Conservation (phyloP, 73 alveolate species). For the Halteria grandinella region DNA sequence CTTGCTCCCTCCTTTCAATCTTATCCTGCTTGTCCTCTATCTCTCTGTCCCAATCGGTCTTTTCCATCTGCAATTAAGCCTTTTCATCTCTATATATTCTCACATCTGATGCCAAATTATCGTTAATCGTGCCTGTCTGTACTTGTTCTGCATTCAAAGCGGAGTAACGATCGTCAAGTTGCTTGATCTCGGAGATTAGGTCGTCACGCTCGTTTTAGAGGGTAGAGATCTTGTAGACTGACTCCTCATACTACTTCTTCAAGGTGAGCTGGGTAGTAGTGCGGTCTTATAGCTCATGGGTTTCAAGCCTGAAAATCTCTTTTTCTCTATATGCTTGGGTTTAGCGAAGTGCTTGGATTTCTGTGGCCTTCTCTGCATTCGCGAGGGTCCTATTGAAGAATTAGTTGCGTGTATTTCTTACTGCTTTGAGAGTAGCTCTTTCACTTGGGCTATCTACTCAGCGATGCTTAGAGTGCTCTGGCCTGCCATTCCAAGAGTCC, state of each 20-base stretch:
- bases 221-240: neutral
- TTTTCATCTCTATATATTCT: neutral
- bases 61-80: neutral
- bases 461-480: no score
- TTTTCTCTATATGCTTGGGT: neutral
- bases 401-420: neutral
- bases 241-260: slow-evolving; percentile 34
- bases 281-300: neutral
- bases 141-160: neutral
- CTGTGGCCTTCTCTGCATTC: slow-evolving; percentile 30
- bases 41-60: neutral
- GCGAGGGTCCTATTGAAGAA: slow-evolving; percentile 1
- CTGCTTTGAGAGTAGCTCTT: neutral
- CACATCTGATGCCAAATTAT: neutral
- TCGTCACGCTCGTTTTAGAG: neutral
- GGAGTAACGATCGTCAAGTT: neutral
- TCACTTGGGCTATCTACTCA: no score
- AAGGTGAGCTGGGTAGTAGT: neutral
- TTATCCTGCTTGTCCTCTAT: slow-evolving; percentile 12
- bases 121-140: neutral
- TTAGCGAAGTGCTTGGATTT: neutral
- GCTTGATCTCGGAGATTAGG: no score
- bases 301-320: neutral
- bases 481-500: neutral
- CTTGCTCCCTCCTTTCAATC: slow-evolving; percentile 2